phyloP scores from a whole-genome alignment of 768 basidiomycete species.

The Sporobolomyces roseus region DNA sequence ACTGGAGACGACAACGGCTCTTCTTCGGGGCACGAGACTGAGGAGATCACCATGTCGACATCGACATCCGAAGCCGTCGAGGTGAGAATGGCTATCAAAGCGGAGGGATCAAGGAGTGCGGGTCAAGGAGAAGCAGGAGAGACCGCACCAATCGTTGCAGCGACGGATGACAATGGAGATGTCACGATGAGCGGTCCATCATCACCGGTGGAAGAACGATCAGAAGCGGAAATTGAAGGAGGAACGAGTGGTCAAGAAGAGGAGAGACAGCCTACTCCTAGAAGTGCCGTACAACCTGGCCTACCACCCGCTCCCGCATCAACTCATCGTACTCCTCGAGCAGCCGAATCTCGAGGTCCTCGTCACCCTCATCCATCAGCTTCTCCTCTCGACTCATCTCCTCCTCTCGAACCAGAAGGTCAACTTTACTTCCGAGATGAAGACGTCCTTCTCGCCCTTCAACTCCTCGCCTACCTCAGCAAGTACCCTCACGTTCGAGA shows the following conservation, averaged over 20 bases:
- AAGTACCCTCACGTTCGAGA: conserved; percentile 97
- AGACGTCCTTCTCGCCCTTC: conserved; percentile 81
- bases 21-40: conserved; percentile 67
- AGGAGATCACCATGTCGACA: conserved; percentile 16
- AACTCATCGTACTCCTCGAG: not conserved
- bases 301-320: conserved; percentile 14
- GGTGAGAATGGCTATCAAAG: conserved; percentile 40
- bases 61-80: not conserved
- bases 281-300: not conserved
- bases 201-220: conserved; percentile 19
- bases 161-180: conserved; percentile 46
- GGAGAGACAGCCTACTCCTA: not conserved
- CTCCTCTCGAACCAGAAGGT: too few species aligned
- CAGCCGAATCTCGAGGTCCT: conserved; percentile 13
- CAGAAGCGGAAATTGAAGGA: conserved; percentile 5
- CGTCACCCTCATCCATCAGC: not conserved
- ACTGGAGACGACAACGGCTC: conserved; percentile 50
- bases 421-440: conserved; percentile 71
- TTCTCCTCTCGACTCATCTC: not conserved
- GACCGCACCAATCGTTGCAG: conserved; percentile 45
- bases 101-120: conserved; percentile 7
- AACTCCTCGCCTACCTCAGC: conserved; percentile 90
- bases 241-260: not conserved
- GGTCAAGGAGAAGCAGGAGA: conserved; percentile 50
- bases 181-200: conserved; percentile 41